Percentiles rank a stretch among this genome's conserved stretches.
phyloP scores from a whole-genome alignment of 208 protist species.

The Wallacemonas sp. region DNA sequence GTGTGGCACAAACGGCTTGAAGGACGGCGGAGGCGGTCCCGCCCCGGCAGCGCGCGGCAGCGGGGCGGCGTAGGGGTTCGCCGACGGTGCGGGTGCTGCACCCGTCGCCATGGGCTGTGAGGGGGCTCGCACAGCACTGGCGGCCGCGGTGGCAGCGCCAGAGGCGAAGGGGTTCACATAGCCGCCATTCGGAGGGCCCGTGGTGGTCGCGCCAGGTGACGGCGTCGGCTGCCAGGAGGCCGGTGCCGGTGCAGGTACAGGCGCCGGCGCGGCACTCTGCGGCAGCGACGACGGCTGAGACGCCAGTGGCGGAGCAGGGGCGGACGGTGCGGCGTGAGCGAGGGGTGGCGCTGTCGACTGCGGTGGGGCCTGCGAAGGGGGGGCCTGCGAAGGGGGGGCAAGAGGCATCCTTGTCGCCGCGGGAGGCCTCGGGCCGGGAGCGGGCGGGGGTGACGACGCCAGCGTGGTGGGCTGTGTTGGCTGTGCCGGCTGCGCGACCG shows the following conservation, averaged over 20 bases:
- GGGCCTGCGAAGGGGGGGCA: too few relatives aligned
- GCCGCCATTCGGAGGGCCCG: neutral
- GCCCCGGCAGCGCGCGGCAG: neutral
- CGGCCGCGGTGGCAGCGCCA: too few relatives aligned
- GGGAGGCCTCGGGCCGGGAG: too few relatives aligned
- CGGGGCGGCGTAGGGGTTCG: neutral
- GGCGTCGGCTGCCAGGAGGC: neutral
- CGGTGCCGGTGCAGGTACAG: neutral
- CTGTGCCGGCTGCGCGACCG: neutral
- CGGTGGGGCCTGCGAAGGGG: neutral
- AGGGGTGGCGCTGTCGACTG: neutral
- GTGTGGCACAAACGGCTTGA: constrained; percentile 32
- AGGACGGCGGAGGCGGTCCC: constrained; percentile 30
- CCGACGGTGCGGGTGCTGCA: neutral
- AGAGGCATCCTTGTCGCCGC: too few relatives aligned
- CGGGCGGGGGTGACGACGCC: too few relatives aligned
- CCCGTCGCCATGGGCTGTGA: neutral
- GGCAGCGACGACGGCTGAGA: neutral
- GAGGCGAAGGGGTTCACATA: constrained; percentile 2
- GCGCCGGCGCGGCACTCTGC: constrained; percentile 11
- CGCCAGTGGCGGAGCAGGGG: neutral
- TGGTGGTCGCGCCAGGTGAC: constrained; percentile 4
- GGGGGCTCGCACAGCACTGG: neutral
- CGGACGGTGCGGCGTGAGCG: neutral
- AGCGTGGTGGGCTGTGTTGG: neutral